Conservation (phyloP, 2,329 filamentous ascomycete genomes). For the Ramichloridium luteum region DNA sequence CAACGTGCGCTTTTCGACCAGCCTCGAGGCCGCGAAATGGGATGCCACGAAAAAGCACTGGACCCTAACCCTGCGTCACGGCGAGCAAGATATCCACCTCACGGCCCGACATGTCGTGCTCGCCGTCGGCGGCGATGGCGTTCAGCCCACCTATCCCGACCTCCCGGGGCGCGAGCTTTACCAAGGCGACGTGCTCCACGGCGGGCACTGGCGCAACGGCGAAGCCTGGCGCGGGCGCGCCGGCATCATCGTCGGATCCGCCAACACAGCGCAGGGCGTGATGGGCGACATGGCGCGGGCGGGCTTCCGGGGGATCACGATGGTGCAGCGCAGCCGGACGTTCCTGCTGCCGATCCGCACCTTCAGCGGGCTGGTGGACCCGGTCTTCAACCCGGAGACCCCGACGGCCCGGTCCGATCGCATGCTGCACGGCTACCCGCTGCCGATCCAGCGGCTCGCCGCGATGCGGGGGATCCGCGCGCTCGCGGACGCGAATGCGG, state of each 20-base stretch:
- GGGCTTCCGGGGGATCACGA: conserved; percentile 28
- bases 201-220: conserved; percentile 24
- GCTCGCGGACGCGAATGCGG: conserved; percentile 24
- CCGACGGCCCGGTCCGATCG: conserved; percentile 10
- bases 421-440: conserved; percentile 13
- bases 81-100: conserved; percentile 4
- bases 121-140: conserved; percentile 21
- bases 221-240: conserved; percentile 28
- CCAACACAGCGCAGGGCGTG: conserved; percentile 37
- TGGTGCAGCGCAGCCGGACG: conserved; percentile 29
- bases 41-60: conserved; percentile 26
- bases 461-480: conserved; percentile 20
- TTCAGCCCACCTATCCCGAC: conserved; percentile 11
- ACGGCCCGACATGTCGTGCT: conserved; percentile 21
- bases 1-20: conserved; percentile 29
- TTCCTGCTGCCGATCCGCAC: conserved; percentile 22
- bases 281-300: conserved; percentile 34
- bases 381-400: conserved; percentile 11
- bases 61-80: conserved; percentile 15
- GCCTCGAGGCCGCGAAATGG: conserved; percentile 27
- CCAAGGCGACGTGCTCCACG: conserved; percentile 26
- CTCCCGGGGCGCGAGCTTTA: conserved; percentile 17
- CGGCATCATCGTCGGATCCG: conserved; percentile 34
- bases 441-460: conserved; percentile 18
- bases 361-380: conserved; percentile 7